phyloP scores from a whole-genome alignment of 176 grass and related monocot genomes.

The Panicum miliaceum region DNA sequence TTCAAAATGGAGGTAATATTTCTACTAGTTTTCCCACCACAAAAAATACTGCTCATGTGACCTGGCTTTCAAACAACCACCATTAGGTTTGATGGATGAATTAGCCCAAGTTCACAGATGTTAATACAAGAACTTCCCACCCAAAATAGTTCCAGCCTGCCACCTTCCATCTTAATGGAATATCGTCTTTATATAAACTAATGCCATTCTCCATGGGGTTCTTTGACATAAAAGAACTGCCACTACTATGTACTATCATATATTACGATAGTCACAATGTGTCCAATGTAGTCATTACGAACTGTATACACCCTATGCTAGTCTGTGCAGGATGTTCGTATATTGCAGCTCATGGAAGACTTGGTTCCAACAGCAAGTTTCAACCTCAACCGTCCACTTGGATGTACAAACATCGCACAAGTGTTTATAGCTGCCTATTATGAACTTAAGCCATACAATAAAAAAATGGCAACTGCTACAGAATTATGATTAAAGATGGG shows the following conservation, averaged over 20 bases:
- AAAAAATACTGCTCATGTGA: not conserved
- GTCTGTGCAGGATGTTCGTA: not conserved
- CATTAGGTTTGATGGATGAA: not conserved
- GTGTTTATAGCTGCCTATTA: constrained; percentile 8
- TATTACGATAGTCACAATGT: not conserved
- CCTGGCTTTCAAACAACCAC: not conserved
- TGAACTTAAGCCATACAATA: not conserved
- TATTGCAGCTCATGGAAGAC: constrained; percentile 9
- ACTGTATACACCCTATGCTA: not conserved
- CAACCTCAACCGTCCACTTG: not conserved
- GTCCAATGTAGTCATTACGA: not conserved
- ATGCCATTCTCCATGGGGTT: not conserved
- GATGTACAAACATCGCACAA: not conserved
- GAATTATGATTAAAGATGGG: constrained; percentile 21
- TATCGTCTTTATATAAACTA: not conserved
- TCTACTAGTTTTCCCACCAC: not conserved
- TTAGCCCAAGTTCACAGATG: not conserved
- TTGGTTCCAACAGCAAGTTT: constrained; percentile 1
- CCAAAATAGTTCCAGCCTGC: not conserved
- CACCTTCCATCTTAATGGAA: not conserved
- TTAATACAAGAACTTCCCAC: not conserved
- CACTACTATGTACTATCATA: not conserved
- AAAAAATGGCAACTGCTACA: not conserved
- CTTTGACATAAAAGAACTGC: too few species aligned
- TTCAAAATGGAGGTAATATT: not conserved